Base-by-base conservation (phyloP, 2,329 filamentous ascomycete genomes). In the Plectosphaerella plurivora region DNA sequence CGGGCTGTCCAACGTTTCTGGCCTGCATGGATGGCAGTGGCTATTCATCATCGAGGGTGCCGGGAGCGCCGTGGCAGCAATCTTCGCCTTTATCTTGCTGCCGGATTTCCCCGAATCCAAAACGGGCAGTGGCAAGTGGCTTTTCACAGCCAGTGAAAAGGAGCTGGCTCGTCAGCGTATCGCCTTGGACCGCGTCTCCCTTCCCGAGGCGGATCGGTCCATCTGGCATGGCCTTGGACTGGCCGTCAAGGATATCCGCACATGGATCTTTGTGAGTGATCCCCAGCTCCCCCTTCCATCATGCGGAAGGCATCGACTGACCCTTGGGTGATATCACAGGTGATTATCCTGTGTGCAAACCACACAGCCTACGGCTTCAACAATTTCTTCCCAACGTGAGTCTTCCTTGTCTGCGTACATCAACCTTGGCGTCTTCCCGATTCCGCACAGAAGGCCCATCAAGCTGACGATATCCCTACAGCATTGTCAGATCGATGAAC, bases 401-500 rank as follows among this genome's bases (percentile, higher is more conserved):
- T 44, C n/a, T 9, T 9, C 37, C 37, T 16, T 4, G 22, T 22
- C 22, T 22, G 5, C 22, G 3, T 22, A 22, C 22, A 22, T 15
- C n/a, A 41, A 7, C 11, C 14, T 41, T 4, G 16, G 12, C 37
- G n/a, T 5, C 22, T 22, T 22, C 22, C 22, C 22, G 22, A 22
- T 22, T 22, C 22, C 22, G 22, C 22, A 22, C 22, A 22, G 22
- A 22, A 5, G 3, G 5, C 22, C 22, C 22, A 22, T 18, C 16
- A 20, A 20, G n/a, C 41, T 20, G 18, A 44, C 18, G 3, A 12
- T 44, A 7, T 6, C n/a, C 39, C 7, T 9, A n/a, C 11, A 44
- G 41, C 0, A 82, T 88, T 47, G 82, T 87, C 44, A 71, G 74
- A 50, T 81, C 78, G 16, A 73, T 86, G 3, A 76, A 79, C 46